A percentile compares a stretch with the other conserved stretches of the same genome.
Evolutionary conservation across 345 rosid species (phyloP).

Genomic region (Lepidium africanum): DNA sequence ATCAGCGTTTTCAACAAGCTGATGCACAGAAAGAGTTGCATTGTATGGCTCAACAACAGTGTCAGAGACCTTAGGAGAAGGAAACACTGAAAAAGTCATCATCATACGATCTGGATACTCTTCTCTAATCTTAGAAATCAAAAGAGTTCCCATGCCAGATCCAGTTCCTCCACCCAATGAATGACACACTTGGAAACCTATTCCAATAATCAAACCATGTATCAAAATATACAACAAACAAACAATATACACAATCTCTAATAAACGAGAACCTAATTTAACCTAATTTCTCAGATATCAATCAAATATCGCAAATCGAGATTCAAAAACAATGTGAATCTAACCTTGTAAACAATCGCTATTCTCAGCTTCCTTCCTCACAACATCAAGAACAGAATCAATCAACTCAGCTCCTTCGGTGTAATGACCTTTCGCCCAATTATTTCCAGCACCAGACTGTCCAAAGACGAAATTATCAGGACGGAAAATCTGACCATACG

Average conservation of each 20-base stretch:
- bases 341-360: constrained; percentile 34
- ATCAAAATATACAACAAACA: not conserved
- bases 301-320: not conserved
- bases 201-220: not conserved
- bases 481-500: constrained; percentile 33
- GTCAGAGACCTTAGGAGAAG: constrained; percentile 40
- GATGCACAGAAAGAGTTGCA: constrained; percentile 36
- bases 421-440: constrained; percentile 38
- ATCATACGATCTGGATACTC: constrained; percentile 39
- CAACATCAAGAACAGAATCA: constrained; percentile 33
- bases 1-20: constrained; percentile 36
- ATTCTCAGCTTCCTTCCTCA: constrained; percentile 36
- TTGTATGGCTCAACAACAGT: constrained; percentile 39
- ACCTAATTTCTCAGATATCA: not conserved
- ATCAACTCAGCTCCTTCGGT: constrained; percentile 34
- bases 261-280: not conserved
- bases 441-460: constrained; percentile 31
- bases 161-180: constrained; percentile 39
- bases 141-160: constrained; percentile 38
- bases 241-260: not conserved
- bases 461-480: constrained; percentile 36
- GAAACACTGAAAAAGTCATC: constrained; percentile 36
- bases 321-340: not conserved
- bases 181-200: constrained; percentile 38
- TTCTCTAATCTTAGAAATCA: constrained; percentile 34